Evolutionary conservation across 345 rosid species (phyloP).

Genomic region (Viola odorata): DNA sequence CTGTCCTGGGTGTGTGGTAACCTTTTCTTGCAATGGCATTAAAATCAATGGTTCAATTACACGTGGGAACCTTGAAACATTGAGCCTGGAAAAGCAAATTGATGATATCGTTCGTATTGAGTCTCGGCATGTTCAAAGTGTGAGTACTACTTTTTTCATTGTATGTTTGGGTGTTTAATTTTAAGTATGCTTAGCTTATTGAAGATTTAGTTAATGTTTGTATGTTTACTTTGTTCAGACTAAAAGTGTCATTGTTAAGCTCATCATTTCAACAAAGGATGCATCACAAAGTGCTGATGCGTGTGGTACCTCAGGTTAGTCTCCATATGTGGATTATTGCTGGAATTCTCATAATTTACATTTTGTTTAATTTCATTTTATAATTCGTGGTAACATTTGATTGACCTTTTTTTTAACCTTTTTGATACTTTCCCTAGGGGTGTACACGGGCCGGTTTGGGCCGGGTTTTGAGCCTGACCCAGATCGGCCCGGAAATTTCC

Average conservation of each 20-base stretch:
- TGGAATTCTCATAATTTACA: background rate
- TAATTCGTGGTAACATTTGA: background rate
- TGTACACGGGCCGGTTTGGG: too few relatives aligned
- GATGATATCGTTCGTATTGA: conserved; percentile 65
- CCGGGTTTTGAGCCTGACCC: too few relatives aligned
- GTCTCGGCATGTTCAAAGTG: conserved; percentile 57
- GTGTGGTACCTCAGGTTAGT: conserved; percentile 44
- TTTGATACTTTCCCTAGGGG: background rate
- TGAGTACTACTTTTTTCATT: conserved; percentile 29
- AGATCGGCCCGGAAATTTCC: too few relatives aligned
- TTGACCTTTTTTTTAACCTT: too few relatives aligned
- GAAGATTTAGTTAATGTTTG: conserved; percentile 4
- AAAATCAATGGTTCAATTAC: conserved; percentile 38
- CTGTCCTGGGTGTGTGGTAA: conserved; percentile 39
- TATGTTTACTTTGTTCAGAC: conserved; percentile 37
- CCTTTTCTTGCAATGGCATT: conserved; percentile 52
- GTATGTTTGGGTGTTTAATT: background rate
- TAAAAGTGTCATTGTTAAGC: conserved; percentile 48
- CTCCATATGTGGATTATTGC: background rate
- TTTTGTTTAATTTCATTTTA: conserved; percentile 8
- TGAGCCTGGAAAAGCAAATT: conserved; percentile 47
- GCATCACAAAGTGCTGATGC: conserved; percentile 25
- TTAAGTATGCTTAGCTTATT: background rate
- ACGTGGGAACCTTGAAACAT: conserved; percentile 31
- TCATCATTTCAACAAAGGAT: conserved; percentile 44